These are phyloP conservation scores for Chytriomyces sp. DNA, from an alignment of 192 early-diverging fungal species.

Conservation along the genomic window DNA sequence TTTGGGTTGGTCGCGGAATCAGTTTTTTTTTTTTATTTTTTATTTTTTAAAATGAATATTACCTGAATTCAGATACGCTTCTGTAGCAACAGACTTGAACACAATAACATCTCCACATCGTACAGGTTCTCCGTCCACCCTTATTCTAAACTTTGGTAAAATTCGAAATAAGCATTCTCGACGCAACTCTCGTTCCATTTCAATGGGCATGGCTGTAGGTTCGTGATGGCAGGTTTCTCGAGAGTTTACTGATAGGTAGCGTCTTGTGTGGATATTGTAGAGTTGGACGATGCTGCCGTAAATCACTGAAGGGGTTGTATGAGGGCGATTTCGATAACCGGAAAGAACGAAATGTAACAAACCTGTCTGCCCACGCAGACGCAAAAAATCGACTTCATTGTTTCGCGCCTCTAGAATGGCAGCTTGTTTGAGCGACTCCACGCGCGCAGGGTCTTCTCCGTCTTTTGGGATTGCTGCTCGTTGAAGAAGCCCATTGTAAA, in stretches of 20 bases:
- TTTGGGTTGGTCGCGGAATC: not conserved
- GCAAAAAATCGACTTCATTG: slow-evolving; percentile 39
- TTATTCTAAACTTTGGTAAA: slow-evolving; percentile 45
- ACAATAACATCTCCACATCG: slow-evolving; percentile 37
- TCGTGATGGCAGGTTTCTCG: slow-evolving; percentile 34
- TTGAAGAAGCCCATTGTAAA: slow-evolving; percentile 22
- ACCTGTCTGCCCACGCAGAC: slow-evolving; percentile 38
- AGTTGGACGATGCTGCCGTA: slow-evolving; percentile 44
- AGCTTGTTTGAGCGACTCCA: slow-evolving; percentile 31
- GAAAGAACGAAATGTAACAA: not conserved
- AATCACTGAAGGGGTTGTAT: slow-evolving; percentile 12
- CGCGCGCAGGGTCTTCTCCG: not conserved
- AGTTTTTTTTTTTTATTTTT: not conserved
- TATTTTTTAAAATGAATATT: not conserved
- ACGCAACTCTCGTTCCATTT: slow-evolving; percentile 15
- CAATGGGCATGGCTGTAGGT: slow-evolving; percentile 35
- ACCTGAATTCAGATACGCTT: slow-evolving; percentile 37
- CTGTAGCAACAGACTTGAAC: slow-evolving; percentile 40
- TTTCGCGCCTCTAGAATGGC: slow-evolving; percentile 34
- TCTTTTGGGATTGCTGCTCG: slow-evolving; percentile 6
- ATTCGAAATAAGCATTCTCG: slow-evolving; percentile 38
- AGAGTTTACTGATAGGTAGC: slow-evolving; percentile 35
- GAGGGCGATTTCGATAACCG: too few relatives aligned
- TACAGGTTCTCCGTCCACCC: slow-evolving; percentile 46
- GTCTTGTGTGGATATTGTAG: slow-evolving; percentile 34